Evolutionary conservation across 1,284 basidiomycete genomes (phyloP).

Genomic region (Trichosporon coremiiforme): DNA sequence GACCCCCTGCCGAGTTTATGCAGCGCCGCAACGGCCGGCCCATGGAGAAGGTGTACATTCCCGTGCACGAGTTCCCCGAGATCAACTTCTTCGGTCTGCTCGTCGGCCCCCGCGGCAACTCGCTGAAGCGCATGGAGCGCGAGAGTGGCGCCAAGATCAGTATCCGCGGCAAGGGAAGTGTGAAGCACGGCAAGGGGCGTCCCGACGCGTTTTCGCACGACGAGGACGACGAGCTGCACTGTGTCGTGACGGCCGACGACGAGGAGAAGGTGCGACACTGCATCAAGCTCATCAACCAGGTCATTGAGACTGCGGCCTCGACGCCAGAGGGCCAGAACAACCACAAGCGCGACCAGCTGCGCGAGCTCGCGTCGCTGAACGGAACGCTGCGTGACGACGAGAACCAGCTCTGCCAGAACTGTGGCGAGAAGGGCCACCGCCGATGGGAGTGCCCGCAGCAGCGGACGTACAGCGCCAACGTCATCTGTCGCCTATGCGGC

Average conservation of each 20-base stretch:
- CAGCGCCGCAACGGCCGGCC: conserved; percentile 87
- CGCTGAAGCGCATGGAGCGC: conserved; percentile 98
- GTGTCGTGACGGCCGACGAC: conserved; percentile 89
- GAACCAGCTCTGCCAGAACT: conserved; percentile 98
- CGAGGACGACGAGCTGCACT: conserved; percentile 98
- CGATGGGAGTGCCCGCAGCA: conserved; percentile 98
- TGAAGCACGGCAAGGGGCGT: conserved; percentile 96
- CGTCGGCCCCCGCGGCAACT: conserved; percentile 97
- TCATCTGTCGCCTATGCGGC: conserved; percentile 94
- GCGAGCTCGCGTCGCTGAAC: conserved; percentile 95
- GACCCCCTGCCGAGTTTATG: conserved; percentile 80
- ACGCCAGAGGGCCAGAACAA: conserved; percentile 99
- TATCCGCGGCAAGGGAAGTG: conserved; percentile 96
- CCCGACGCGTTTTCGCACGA: conserved; percentile 91
- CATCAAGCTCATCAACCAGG: conserved; percentile 92
- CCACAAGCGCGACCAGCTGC: conserved; percentile 98
- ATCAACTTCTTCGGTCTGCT: conserved; percentile 99
- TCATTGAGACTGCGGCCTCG: conserved; percentile 98
- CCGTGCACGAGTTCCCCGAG: conserved; percentile 98
- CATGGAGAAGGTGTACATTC: conserved; percentile 97
- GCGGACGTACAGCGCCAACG: conserved; percentile 93
- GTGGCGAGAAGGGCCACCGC: conserved; percentile 79
- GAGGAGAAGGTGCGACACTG: conserved; percentile 89
- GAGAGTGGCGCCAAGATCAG: conserved; percentile 98
- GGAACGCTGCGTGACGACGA: conserved; percentile 99